Evolutionary conservation across 345 rosid genomes (phyloP).

Genomic region (Eucalyptus pauciflora): DNA sequence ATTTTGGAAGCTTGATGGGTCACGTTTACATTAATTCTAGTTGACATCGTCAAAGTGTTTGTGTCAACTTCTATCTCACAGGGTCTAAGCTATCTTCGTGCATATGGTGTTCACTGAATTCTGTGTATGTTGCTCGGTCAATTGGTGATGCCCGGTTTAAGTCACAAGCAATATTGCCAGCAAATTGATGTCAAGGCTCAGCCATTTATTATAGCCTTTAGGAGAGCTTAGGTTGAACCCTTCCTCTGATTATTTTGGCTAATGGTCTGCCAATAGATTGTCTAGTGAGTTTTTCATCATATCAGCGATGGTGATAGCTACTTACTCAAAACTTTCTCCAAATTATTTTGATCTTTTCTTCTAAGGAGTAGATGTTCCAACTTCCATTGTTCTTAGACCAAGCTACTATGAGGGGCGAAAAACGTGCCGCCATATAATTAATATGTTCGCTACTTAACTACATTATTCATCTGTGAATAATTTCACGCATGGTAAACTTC

Average conservation of each 20-base stretch:
- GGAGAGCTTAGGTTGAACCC: background rate
- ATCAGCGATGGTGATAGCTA: background rate
- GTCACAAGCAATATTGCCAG: background rate
- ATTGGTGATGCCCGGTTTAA: background rate
- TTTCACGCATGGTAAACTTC: background rate
- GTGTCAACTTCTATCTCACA: background rate
- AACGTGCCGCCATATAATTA: background rate
- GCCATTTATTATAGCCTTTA: background rate
- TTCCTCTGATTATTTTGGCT: background rate
- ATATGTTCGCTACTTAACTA: background rate
- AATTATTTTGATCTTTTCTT: background rate
- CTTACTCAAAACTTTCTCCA: background rate
- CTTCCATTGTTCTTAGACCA: background rate
- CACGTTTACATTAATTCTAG: background rate
- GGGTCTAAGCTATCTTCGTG: background rate
- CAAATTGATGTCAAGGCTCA: background rate
- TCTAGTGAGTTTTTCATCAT: background rate
- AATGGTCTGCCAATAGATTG: background rate
- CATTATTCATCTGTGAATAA: background rate
- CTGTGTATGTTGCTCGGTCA: background rate
- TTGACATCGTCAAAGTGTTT: background rate
- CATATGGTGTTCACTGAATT: background rate
- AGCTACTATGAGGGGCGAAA: background rate
- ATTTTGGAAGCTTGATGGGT: background rate
- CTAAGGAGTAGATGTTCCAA: background rate